A percentile compares a stretch with the other conserved stretches of the same genome.
These are phyloP conservation scores for Backusella morwellensis DNA, from an alignment of 192 early-diverging fungal species.

Conservation along the genomic window DNA sequence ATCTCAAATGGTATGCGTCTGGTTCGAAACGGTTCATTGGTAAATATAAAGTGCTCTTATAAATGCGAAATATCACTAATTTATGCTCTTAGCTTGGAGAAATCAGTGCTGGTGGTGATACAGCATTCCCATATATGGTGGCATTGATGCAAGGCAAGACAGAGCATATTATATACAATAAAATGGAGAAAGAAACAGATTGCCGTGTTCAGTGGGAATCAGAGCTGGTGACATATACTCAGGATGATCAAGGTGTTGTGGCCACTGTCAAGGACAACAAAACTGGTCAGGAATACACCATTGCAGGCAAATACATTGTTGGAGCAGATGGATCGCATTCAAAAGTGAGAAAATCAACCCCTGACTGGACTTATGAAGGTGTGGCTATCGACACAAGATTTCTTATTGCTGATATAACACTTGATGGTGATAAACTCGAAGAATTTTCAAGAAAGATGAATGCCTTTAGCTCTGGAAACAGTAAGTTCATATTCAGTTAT, in stretches of 20 bases:
- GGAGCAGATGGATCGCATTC: conserved; percentile 38
- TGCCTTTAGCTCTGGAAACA: background rate
- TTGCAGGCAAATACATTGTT: conserved; percentile 21
- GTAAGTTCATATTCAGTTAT: background rate
- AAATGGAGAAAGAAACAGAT: background rate
- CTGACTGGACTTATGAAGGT: conserved; percentile 31
- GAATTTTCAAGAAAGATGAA: background rate
- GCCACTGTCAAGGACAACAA: conserved; percentile 5
- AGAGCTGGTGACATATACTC: conserved; percentile 14
- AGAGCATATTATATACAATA: background rate
- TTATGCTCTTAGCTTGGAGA: background rate
- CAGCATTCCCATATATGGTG: conserved; percentile 15
- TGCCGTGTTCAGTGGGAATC: conserved; percentile 4
- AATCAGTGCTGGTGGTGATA: conserved; percentile 13
- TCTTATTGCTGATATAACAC: conserved; percentile 20
- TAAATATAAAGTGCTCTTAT: background rate
- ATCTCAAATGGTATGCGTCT: background rate
- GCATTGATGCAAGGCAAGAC: conserved; percentile 16
- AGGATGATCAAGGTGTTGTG: conserved; percentile 13
- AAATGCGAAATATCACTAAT: too few relatives aligned
- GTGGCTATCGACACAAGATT: background rate
- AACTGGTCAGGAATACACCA: background rate
- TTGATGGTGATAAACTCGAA: conserved; percentile 11
- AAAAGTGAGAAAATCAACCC: conserved; percentile 14
- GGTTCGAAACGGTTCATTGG: background rate